Evolutionary conservation across 176 grass and related monocot genomes (phyloP).

Genomic region (Panicum miliaceum): DNA sequence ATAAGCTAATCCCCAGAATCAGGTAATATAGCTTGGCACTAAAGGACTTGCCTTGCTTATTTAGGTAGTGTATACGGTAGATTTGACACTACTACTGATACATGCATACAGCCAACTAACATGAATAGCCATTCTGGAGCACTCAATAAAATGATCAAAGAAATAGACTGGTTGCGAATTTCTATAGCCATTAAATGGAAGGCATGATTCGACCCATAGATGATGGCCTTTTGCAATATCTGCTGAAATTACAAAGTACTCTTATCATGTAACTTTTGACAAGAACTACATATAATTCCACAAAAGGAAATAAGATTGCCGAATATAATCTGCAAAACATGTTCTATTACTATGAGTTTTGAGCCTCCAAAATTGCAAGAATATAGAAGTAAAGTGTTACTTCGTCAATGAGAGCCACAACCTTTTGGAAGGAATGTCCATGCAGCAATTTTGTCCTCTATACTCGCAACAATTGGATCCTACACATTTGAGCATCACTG

Average conservation of each 20-base stretch:
- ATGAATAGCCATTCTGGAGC: neutral
- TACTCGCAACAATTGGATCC: conserved; percentile 84
- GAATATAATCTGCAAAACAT: neutral
- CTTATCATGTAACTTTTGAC: conserved; percentile 10
- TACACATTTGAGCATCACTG: conserved; percentile 47
- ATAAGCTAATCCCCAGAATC: conserved; percentile 5
- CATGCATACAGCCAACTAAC: neutral
- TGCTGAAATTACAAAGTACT: neutral
- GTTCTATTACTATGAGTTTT: neutral
- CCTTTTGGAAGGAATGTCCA: conserved; percentile 99
- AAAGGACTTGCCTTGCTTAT: neutral
- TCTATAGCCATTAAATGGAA: neutral
- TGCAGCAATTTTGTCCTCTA: conserved; percentile 97
- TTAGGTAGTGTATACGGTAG: neutral
- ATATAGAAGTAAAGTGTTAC: neutral
- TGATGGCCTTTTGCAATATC: neutral
- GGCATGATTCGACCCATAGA: neutral
- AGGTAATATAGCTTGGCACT: neutral
- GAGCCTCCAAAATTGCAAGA: conserved; percentile 3
- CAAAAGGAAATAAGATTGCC: neutral
- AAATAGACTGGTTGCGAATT: neutral
- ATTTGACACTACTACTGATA: neutral
- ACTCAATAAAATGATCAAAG: neutral
- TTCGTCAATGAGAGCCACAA: conserved; percentile 39
- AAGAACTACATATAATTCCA: neutral